Evolutionary conservation across 1,284 basidiomycete species (phyloP).

Genomic region (Clitocybe nebularis): DNA sequence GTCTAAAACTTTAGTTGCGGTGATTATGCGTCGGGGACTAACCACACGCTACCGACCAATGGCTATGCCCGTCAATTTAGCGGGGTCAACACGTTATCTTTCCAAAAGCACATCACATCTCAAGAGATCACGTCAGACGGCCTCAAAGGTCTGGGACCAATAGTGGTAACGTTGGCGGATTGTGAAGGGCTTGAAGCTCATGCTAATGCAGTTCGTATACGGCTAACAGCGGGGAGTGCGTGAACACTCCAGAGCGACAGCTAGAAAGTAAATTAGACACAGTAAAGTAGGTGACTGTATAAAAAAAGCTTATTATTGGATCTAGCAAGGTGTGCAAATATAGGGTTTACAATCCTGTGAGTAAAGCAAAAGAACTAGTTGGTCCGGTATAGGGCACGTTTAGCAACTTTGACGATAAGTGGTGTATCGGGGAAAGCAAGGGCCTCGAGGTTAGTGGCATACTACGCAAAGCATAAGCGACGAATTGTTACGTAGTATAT

Average conservation of each 20-base stretch:
- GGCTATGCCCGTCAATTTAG: conserved; percentile 98
- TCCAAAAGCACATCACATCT: conserved; percentile 98
- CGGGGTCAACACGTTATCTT: conserved; percentile 95
- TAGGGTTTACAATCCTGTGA: conserved; percentile 2
- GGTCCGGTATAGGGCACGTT: conserved; percentile 86
- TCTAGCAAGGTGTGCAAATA: conserved; percentile 2
- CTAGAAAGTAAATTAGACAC: neutral
- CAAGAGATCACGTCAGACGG: conserved; percentile 87
- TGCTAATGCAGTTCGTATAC: conserved; percentile 81
- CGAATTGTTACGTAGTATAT: conserved; percentile 1
- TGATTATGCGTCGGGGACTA: conserved; percentile 98
- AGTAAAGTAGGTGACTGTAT: conserved; percentile 5
- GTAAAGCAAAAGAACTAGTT: conserved; percentile 42
- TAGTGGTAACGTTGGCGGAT: conserved; percentile 89
- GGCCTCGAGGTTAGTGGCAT: conserved; percentile 84
- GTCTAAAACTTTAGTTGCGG: conserved; percentile 65
- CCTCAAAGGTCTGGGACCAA: conserved; percentile 77
- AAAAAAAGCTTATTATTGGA: conserved; percentile 1
- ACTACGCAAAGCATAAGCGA: conserved; percentile 43
- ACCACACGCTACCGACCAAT: conserved; percentile 94
- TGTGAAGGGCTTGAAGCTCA: conserved; percentile 95
- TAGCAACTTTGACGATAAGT: conserved; percentile 86
- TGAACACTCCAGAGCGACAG: neutral
- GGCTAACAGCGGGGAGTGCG: conserved; percentile 34
- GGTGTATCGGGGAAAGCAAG: conserved; percentile 90